These are phyloP conservation scores for Candida glucosophila DNA, from an alignment of 1,139 yeast genomes.

Conservation along the genomic window DNA sequence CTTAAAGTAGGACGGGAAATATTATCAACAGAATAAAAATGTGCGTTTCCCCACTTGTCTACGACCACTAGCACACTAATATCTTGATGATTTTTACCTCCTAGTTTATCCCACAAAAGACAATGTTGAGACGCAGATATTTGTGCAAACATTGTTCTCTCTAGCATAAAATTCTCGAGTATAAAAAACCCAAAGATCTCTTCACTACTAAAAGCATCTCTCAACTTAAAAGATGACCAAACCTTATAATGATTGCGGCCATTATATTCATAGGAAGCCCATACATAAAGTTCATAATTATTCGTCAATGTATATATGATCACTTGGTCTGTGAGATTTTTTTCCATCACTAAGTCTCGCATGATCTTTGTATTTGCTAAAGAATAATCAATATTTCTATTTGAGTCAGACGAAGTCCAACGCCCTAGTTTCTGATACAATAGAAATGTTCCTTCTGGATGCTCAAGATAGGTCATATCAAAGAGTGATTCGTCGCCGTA, in stretches of 20 bases:
- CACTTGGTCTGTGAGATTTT: constrained; percentile 22
- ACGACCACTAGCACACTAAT: constrained; percentile 51
- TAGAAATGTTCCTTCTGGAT: constrained; percentile 38
- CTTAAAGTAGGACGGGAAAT: constrained; percentile 42
- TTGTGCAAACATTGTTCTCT: constrained; percentile 12
- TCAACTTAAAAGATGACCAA: constrained; percentile 50
- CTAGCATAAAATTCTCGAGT: constrained; percentile 45
- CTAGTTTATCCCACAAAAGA: constrained; percentile 2
- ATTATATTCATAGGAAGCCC: constrained; percentile 64
- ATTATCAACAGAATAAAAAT: constrained; percentile 43
- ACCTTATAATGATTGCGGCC: constrained; percentile 49
- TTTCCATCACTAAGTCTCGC: constrained; percentile 23
- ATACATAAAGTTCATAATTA: constrained; percentile 52
- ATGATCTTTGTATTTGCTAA: constrained; percentile 34
- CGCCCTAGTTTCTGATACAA: constrained; percentile 20
- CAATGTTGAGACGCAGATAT: no score
- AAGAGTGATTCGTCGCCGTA: constrained; percentile 63
- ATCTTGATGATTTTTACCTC: constrained; percentile 7
- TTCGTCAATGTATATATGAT: constrained; percentile 54
- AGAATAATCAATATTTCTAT: constrained; percentile 15
- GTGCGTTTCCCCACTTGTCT: constrained; percentile 35
- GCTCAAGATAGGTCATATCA: constrained; percentile 63
- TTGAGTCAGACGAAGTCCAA: constrained; percentile 7
- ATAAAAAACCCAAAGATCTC: constrained; percentile 34
- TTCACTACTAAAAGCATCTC: constrained; percentile 11